Percentiles rank a stretch among this genome's conserved stretches.
These are phyloP conservation scores for Solanum corneliomulleri DNA, from an alignment of 257 asterid species.

Conservation along the genomic window DNA sequence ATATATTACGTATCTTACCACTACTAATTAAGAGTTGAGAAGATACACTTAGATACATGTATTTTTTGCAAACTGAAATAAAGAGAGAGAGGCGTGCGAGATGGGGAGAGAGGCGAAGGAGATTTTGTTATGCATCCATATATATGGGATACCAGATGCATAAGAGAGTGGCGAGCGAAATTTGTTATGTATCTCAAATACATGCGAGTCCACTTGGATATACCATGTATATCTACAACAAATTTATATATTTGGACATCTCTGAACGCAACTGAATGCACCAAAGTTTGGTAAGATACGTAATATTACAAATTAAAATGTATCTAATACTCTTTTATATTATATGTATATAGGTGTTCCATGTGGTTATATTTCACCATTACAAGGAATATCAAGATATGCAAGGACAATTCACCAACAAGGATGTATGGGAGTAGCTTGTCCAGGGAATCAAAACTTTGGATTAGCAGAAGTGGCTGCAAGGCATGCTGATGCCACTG, in stretches of 20 bases:
- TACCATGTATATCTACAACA: background rate
- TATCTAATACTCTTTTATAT: background rate
- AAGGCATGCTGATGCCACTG: constrained; percentile 58
- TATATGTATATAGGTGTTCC: constrained; percentile 35
- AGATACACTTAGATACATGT: background rate
- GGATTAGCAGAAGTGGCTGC: constrained; percentile 65
- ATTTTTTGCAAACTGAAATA: too few relatives aligned
- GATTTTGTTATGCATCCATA: background rate
- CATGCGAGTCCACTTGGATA: background rate
- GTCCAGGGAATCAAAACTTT: constrained; percentile 28
- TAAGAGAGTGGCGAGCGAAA: background rate
- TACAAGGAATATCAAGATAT: constrained; percentile 71
- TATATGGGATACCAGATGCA: background rate
- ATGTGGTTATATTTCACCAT: constrained; percentile 56
- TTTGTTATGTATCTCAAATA: background rate
- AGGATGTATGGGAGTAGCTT: constrained; percentile 47
- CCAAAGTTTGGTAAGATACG: background rate
- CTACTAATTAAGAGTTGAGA: background rate
- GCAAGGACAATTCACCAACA: constrained; percentile 43
- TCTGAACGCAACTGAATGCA: too few relatives aligned
- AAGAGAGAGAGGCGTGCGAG: background rate
- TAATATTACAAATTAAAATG: too few relatives aligned
- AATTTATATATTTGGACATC: background rate
- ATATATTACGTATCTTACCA: background rate
- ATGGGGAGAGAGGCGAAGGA: background rate